Evolutionary conservation across 345 rosid genomes (phyloP), one percentile per base, ranked within the genome.

Genomic region (Aquilaria malaccensis): DNA sequence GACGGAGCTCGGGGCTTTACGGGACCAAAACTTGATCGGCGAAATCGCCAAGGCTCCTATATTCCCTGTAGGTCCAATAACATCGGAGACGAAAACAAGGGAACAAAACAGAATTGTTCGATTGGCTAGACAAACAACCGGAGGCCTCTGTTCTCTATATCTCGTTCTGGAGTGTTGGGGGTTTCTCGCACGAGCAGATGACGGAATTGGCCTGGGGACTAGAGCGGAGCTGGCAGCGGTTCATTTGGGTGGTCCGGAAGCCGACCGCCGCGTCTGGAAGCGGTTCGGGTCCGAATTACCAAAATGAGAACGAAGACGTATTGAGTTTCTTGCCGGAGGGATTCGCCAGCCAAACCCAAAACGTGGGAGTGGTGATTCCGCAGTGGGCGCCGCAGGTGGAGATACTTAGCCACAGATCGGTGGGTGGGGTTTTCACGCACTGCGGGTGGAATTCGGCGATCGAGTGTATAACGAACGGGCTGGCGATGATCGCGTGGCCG

Each of bases 401-500:
- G 10, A 79, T 84, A 13, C 32, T 91, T 45, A 59, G 52, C 50
- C 96, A 88, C 14, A 67, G 62, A n/a, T 73, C 92, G 0, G 71
- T 79, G 11, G 97, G 96, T 1, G 97, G 85, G 12, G 87, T 79
- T 62, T 46, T 85, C 10, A 76, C 93, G 0, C 96, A 91, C 37
- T 78, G 87, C 2, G 97, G 97, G 0, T 87, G 97, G 97, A 90
- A 80, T 64, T 90, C 93, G 2, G 62, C 70, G 13, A 30, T 85
- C 4, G 96, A 90, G 76, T 73, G 93, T 52, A 72, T 83, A 2
- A 22, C 33, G 0, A 73, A 81, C 1, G 83, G 82, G 9, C 80
- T 81, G 56, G 81, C 92, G 2, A 72, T 85, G 74, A 79, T 85
- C 9, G 77, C 74, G 0, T 83, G 92, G 87, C 87, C 89, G 5